Conservation (phyloP, 305 asterid species). For the Stenogyne calaminthoides region DNA sequence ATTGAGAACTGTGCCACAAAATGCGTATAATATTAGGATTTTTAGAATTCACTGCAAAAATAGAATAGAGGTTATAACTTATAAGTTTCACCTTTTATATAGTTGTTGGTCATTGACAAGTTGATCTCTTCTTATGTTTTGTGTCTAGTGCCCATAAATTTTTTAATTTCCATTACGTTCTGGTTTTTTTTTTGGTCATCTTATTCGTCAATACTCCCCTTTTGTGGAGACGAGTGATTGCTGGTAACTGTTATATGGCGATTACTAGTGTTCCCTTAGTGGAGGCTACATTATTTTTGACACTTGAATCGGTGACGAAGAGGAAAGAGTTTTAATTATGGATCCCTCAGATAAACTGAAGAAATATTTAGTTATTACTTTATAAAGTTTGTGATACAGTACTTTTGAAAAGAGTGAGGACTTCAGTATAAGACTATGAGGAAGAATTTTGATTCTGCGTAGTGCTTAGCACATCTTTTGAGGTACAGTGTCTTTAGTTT, state of each 20-base stretch:
- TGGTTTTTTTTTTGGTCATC: not conserved
- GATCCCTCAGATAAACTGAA: conserved; percentile 12
- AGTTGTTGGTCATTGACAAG: conserved; percentile 8
- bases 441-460: conserved; percentile 19
- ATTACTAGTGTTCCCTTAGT: conserved; percentile 7
- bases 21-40: not conserved
- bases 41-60: not conserved
- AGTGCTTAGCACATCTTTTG: conserved; percentile 20
- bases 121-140: not conserved
- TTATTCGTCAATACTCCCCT: conserved; percentile 6
- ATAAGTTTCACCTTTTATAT: conserved; percentile 3
- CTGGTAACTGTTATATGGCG: conserved; percentile 10
- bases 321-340: conserved; percentile 16
- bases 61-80: not conserved
- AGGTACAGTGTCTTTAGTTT: conserved; percentile 17
- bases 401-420: not conserved
- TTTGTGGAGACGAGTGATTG: conserved; percentile 13
- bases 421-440: conserved; percentile 10
- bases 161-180: not conserved
- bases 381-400: not conserved
- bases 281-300: conserved; percentile 17
- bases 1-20: not conserved
- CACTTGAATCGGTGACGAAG: conserved; percentile 5
- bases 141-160: not conserved
- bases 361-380: not conserved